Conservation (phyloP, 2,329 filamentous ascomycete species). For the Cladorrhinum sp. region DNA sequence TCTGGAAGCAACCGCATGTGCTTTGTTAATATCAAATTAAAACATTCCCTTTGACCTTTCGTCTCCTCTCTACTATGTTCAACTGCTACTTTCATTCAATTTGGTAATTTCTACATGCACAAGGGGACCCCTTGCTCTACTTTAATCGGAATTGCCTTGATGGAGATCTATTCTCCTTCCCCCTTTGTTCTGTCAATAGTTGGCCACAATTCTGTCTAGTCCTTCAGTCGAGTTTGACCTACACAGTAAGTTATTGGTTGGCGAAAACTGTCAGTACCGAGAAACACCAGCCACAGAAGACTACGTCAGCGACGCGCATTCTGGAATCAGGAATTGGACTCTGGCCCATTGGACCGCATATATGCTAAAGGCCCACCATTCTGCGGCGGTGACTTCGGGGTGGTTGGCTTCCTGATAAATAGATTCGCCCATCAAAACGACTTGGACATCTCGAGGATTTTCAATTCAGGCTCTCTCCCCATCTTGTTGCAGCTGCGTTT, state of each 20-base stretch:
- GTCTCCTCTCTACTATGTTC: background rate
- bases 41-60: background rate
- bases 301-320: background rate
- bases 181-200: background rate
- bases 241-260: background rate
- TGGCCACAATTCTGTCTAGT: background rate
- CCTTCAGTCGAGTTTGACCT: background rate
- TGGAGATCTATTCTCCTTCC: background rate
- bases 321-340: background rate
- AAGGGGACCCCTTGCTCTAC: too few species aligned
- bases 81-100: background rate
- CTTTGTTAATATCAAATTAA: background rate
- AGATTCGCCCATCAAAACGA: background rate
- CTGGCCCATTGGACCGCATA: background rate
- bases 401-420: background rate
- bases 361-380: background rate
- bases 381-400: background rate
- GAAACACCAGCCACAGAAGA: background rate
- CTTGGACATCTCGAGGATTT: background rate
- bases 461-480: background rate
- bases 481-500: conserved; percentile 27
- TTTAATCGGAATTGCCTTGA: too few species aligned
- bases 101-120: too few species aligned
- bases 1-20: background rate
- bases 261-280: background rate